Evolutionary conservation across 441 rosid genomes (phyloP), one percentile per base, ranked within the genome.

Genomic region (Pelargonium myrrhifolium): DNA sequence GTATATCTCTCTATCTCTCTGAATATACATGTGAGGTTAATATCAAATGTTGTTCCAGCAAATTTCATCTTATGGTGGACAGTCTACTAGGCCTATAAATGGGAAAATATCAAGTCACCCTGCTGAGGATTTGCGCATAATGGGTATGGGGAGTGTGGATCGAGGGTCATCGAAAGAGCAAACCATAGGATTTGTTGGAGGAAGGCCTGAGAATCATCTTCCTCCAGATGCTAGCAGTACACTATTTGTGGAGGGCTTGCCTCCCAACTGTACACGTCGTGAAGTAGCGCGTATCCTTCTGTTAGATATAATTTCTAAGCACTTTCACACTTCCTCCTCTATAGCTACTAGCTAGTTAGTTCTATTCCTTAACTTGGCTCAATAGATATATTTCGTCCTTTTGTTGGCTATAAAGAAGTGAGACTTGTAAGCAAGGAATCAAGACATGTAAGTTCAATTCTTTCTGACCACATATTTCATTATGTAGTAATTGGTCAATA

Each of bases 381-480:
- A 20, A 63, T 51, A 83, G 89, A 87, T 75, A 87, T 87, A 45
- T 87, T 87, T 66, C 89, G 92, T 43, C 92, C 86, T 37, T 86
- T 86, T 75, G 86, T 86, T 72, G 87, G 90, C 73, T 86, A 86
- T 77, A 84, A 86, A 69, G 89, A 85, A 78, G 92, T 80, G 42
- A 83, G 87, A 75, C 86, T 87, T 49, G 92, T 87, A 9, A 80
- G 78, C 82, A 87, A 85, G 82, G 88, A 84, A 74, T 74, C 87
- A 4, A 78, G 84, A 82, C 82, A 74, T 58, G 92, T 85, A 80
- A 77, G 84, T 68, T 51, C 20, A 15, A 51, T 66, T 45, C 47
- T 62, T 55, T 63, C 22, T 47, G 42, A 61, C 43, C 9, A 51
- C 22, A 17, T 55, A 9, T 9, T 24, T 42, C 3, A 24, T 31